Conservation (phyloP, 305 asterid species). For the Fraxinus paxiana region DNA sequence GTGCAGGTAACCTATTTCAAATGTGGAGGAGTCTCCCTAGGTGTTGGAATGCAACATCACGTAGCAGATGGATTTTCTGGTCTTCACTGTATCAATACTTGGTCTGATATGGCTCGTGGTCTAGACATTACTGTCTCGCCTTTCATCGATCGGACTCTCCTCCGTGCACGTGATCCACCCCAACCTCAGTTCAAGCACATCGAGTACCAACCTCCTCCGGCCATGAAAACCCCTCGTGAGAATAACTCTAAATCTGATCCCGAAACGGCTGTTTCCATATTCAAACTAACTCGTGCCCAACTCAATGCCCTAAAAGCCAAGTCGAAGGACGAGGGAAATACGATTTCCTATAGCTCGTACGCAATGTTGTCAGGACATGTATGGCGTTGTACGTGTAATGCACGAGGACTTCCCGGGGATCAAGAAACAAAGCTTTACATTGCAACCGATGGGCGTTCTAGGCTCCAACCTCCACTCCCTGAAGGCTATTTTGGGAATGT, state of each 20-base stretch:
- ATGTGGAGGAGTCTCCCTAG: conserved; percentile 83
- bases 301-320: conserved; percentile 64
- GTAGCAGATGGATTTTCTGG: conserved; percentile 83
- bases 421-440: conserved; percentile 74
- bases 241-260: conserved; percentile 19
- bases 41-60: conserved; percentile 88
- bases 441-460: conserved; percentile 72
- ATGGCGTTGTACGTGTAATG: conserved; percentile 66
- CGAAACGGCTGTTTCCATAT: conserved; percentile 49
- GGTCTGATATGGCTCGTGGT: conserved; percentile 86
- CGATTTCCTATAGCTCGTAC: conserved; percentile 62
- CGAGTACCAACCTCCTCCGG: conserved; percentile 79
- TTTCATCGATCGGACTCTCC: conserved; percentile 74
- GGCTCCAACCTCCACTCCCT: conserved; percentile 67
- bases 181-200: conserved; percentile 69
- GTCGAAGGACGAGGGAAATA: conserved; percentile 63
- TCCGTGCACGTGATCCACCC: conserved; percentile 71
- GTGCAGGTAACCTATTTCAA: conserved; percentile 69
- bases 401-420: conserved; percentile 62
- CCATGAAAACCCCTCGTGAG: conserved; percentile 31
- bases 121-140: conserved; percentile 56
- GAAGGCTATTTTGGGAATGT: conserved; percentile 82
- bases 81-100: conserved; percentile 78
- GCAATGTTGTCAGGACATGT: conserved; percentile 85
- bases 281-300: conserved; percentile 59